Base-by-base conservation (phyloP, 768 basidiomycete species). In the Mycena maculata region DNA sequence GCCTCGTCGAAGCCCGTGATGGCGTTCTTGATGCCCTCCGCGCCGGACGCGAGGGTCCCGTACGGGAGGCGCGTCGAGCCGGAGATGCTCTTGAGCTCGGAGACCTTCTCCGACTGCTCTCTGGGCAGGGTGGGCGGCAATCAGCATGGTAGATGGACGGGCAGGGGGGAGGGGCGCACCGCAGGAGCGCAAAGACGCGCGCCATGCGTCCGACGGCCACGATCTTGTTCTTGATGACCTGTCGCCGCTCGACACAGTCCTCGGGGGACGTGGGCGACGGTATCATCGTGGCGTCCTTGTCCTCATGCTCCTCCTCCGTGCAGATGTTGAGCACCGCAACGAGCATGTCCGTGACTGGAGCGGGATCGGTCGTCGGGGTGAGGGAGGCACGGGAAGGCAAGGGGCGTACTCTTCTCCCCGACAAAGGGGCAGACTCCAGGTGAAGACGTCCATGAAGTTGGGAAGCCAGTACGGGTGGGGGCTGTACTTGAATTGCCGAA, bases 371-470 rank as follows among this genome's bases (percentile, higher is more conserved):
- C 33, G 33, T 13, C 13, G 6, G 8, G 13, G 33, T 13, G 33
- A 7, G 45, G 22, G 60, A 36, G 39, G 45, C 22, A 55, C 22
- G 27, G 27, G 33, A 38, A 23, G 27, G 20, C 8, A 12, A 53
- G 25, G 42, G 30, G 63, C 88, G 67, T 73, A 95, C 97, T 99
- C 82, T 99, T 99, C 79, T 96, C 93, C 68, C 96, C 98, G 5
- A 99, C 98, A 75, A 99, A 99, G 0, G n/a, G 98, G 98, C 66
- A 99, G 79, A 82, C 92, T 94, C 98, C 98, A 99, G 0, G 98
- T 98, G 76, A 99, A 99, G 23, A 96, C 96, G 73, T 99, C 97
- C 96, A 99, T 98, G 75, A 99, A 99, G 80, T 99, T 99, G 3
- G 98, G 98, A 63, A 99, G 83, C 97, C 97, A 99, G 78, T 98